phyloP scores from a whole-genome alignment of 2,329 filamentous ascomycete genomes.

The Helminthosporium solani region DNA sequence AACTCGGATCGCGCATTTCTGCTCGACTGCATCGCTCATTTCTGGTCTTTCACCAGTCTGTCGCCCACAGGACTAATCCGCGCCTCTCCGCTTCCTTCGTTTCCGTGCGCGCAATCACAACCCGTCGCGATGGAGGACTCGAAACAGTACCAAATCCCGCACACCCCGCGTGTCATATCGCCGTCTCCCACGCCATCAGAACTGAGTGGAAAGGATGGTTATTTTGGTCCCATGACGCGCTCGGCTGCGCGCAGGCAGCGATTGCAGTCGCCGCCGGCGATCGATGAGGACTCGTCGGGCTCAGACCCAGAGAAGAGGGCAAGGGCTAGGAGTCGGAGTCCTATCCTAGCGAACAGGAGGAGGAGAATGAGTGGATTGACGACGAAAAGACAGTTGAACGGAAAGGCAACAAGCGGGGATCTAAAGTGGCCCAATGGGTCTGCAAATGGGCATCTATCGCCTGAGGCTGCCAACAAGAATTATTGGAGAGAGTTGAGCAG shows the following conservation, averaged over 20 bases:
- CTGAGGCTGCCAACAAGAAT: slow-evolving; percentile 64
- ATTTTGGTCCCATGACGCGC: slow-evolving; percentile 75
- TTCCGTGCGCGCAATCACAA: slow-evolving; percentile 34
- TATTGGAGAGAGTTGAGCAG: slow-evolving; percentile 87
- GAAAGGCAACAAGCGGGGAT: slow-evolving; percentile 32
- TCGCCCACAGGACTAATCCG: slow-evolving; percentile 59
- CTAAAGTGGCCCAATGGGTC: slow-evolving; percentile 45
- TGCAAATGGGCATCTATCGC: slow-evolving; percentile 70
- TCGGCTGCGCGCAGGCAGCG: slow-evolving; percentile 67
- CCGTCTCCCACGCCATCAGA: slow-evolving; percentile 67
- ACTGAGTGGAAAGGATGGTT: slow-evolving; percentile 55
- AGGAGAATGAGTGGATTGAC: slow-evolving; percentile 57
- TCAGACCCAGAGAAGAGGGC: slow-evolving; percentile 59
- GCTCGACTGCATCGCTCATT: slow-evolving; percentile 26
- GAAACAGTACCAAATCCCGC: slow-evolving; percentile 63
- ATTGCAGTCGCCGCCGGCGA: slow-evolving; percentile 58
- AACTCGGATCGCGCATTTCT: slow-evolving; percentile 30
- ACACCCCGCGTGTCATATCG: slow-evolving; percentile 83
- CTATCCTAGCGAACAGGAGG: slow-evolving; percentile 50
- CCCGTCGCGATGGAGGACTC: slow-evolving; percentile 45
- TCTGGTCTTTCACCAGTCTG: slow-evolving; percentile 25
- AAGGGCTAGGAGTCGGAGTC: slow-evolving; percentile 70
- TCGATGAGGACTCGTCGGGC: slow-evolving; percentile 62
- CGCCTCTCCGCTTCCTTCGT: slow-evolving; percentile 61
- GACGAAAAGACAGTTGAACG: slow-evolving; percentile 44